Percentiles rank a stretch among this genome's conserved stretches.
These are phyloP conservation scores for Orbilia javanica DNA, from an alignment of 2,329 filamentous ascomycete genomes.

Conservation along the genomic window DNA sequence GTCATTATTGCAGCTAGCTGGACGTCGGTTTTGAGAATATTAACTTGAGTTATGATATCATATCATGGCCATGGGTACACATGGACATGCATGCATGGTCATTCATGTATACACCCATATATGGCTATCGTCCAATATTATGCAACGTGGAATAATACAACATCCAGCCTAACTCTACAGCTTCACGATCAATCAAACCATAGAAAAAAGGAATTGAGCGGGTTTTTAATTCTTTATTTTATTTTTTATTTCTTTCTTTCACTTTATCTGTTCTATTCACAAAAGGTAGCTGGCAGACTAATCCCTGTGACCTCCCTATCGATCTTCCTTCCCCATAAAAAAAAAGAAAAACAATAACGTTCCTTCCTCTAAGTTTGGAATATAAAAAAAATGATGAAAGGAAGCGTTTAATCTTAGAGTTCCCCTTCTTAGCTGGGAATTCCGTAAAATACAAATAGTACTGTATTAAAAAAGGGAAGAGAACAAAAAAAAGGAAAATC, in stretches of 20 bases:
- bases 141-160: no score
- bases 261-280: constrained; percentile 25
- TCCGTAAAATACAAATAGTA: constrained; percentile 24
- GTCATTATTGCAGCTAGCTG: no score
- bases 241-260: neutral
- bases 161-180: no score
- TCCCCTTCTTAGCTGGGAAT: neutral
- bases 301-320: constrained; percentile 19
- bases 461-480: constrained; percentile 22
- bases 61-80: no score
- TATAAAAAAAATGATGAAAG: neutral
- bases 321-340: neutral
- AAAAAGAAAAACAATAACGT: no score
- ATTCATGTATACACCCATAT: no score
- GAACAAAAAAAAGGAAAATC: neutral
- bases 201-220: no score
- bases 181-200: no score
- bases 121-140: no score
- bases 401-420: constrained; percentile 5
- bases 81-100: no score
- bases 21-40: neutral
- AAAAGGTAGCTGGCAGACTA: neutral
- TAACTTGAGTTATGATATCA: no score
- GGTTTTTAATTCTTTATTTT: neutral
- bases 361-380: neutral